Evolutionary conservation across 1,284 basidiomycete species (phyloP).

Genomic region (Heterobasidion annosum): DNA sequence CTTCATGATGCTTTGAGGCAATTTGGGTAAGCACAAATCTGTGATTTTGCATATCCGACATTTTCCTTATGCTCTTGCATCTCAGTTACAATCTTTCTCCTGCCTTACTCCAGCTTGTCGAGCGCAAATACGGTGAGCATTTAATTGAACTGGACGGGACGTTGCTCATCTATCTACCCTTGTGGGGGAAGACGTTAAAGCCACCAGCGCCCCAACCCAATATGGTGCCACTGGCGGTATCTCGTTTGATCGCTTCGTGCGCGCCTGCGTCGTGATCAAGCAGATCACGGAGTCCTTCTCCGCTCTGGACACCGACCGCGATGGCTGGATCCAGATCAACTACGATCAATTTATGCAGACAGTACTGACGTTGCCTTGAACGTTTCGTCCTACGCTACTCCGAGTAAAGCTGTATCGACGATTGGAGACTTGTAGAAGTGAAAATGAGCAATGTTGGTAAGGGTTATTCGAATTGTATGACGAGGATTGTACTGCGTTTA

Average conservation of each 20-base stretch:
- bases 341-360: conserved; percentile 74
- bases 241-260: conserved; percentile 76
- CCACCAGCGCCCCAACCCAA: conserved; percentile 24
- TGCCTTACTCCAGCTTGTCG: conserved; percentile 48
- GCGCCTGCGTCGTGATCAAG: conserved; percentile 75
- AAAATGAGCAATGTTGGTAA: too few relatives aligned
- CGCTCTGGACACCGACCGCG: conserved; percentile 52
- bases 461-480: too few relatives aligned
- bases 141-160: background rate
- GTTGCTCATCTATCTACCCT: background rate
- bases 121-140: conserved; percentile 55
- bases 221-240: conserved; percentile 43
- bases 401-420: background rate
- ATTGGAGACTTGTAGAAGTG: too few relatives aligned
- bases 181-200: conserved; percentile 44
- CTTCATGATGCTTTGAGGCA: conserved; percentile 55
- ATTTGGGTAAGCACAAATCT: conserved; percentile 38
- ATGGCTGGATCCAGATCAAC: conserved; percentile 70
- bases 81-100: conserved; percentile 57
- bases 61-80: background rate
- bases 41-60: conserved; percentile 14
- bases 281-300: conserved; percentile 62
- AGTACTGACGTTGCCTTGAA: conserved; percentile 59
- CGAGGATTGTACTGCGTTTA: too few relatives aligned
- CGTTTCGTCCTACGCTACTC: background rate